Base-by-base conservation (phyloP, 148 eudicot genomes). In the Cornus suecica region DNA sequence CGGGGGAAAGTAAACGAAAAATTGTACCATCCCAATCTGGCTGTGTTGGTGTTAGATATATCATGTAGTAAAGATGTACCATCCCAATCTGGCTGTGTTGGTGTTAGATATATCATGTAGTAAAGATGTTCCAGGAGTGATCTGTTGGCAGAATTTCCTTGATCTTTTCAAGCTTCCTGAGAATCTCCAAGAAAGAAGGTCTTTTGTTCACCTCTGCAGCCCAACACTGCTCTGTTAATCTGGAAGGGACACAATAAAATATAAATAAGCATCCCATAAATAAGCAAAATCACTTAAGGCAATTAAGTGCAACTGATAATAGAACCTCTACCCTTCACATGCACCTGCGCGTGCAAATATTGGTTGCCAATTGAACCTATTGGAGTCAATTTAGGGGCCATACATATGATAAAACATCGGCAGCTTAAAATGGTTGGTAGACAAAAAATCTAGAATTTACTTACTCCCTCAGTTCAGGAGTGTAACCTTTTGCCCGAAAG, bases 111-210 rank as follows among this genome's bases (percentile, higher is more conserved):
- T 71, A 72, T 80, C 80, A 93, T 67, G 89, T 84, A 66, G 97
- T 77, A 81, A 94, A 94, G 77, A 89, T 80, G 74, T 85, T 80
- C 99, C 97, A 90, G 73, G 85, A 91, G 81, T 89, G 88, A 62
- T 92, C 97, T 23, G 87, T 32, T 45, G 92, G 85, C 76, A 83
- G 56, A 62, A 64, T 76, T 32, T 88, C 96, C 83, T 86, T 94
- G 0, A 91, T 88, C 78, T 89, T 92, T 45, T 94, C 99, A 9
- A 94, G 97, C 81, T 79, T 87, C 87, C 85, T 92, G 15, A 94
- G 86, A 82, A 94, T 92, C 22, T 94, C 94, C 87, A 92, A 83
- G 84, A 94, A 94, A 10, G 97, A 75, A 51, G 99, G 99, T 81
- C 99, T 89, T 73, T 81, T 70, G 78, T 86, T 87, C 88, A 85